Evolutionary conservation across 768 basidiomycete genomes (phyloP).

Genomic region (Pulveroboletus frians): DNA sequence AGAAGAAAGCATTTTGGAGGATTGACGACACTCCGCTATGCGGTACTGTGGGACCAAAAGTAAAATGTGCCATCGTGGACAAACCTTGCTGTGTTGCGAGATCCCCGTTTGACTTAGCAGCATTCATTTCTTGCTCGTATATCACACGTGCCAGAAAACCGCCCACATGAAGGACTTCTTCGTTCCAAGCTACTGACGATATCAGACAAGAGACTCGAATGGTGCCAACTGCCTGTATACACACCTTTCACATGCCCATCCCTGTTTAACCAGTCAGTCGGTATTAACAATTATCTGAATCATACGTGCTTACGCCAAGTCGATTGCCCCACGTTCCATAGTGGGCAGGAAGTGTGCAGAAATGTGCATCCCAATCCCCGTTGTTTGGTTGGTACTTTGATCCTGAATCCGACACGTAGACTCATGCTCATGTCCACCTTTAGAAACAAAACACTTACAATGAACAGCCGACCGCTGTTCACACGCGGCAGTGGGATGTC

Average conservation of each 20-base stretch:
- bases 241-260: slow-evolving; percentile 76
- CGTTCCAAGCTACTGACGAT: slow-evolving; percentile 68
- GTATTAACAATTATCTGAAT: not conserved
- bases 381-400: slow-evolving; percentile 87
- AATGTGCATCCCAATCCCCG: slow-evolving; percentile 60
- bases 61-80: slow-evolving; percentile 82
- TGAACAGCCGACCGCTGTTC: slow-evolving; percentile 12
- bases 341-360: slow-evolving; percentile 89
- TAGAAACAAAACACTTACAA: slow-evolving; percentile 1
- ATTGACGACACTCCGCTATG: slow-evolving; percentile 28
- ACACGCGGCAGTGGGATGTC: not conserved
- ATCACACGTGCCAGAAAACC: slow-evolving; percentile 77
- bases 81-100: slow-evolving; percentile 36
- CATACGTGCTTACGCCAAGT: slow-evolving; percentile 60
- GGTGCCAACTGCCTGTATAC: slow-evolving; percentile 16
- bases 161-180: slow-evolving; percentile 79
- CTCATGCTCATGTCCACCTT: not conserved
- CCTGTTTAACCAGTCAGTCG: slow-evolving; percentile 33
- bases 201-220: not conserved
- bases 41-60: slow-evolving; percentile 34
- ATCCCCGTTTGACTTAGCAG: not conserved
- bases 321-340: slow-evolving; percentile 89
- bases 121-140: slow-evolving; percentile 75
- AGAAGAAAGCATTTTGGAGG: slow-evolving; percentile 13
- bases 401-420: slow-evolving; percentile 42